Conservation (phyloP, 495 filamentous ascomycete genomes). For the Tetracladium setigerum region DNA sequence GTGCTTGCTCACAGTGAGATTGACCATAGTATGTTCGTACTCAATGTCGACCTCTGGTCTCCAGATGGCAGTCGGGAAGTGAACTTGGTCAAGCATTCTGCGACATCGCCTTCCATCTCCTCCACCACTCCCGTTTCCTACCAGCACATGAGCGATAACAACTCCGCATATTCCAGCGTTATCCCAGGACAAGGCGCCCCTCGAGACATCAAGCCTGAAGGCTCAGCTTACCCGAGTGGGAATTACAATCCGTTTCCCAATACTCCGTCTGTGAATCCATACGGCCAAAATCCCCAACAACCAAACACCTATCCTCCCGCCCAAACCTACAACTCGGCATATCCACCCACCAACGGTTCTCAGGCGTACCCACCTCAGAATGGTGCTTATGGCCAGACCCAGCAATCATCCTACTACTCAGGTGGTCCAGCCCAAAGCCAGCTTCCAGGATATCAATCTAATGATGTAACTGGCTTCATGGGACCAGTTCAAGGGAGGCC, state of each 20-base stretch:
- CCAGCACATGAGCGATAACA: conserved; percentile 30
- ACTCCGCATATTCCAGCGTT: conserved; percentile 5
- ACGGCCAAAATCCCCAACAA: conserved; percentile 3
- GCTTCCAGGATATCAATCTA: background rate
- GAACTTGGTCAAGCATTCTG: conserved; percentile 85
- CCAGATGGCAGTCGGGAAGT: conserved; percentile 80
- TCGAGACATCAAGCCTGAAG: conserved; percentile 1
- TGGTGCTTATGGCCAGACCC: conserved; percentile 8
- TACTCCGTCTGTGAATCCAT: conserved; percentile 12
- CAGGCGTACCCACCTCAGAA: conserved; percentile 15
- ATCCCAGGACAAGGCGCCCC: background rate
- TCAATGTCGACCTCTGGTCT: conserved; percentile 90
- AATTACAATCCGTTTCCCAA: conserved; percentile 18
- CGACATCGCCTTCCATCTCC: conserved; percentile 82
- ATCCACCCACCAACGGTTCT: conserved; percentile 5
- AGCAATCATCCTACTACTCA: conserved; percentile 3
- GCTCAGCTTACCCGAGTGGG: background rate
- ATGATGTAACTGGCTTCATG: too few species aligned
- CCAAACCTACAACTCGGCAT: conserved; percentile 1
- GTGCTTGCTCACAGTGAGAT: conserved; percentile 42
- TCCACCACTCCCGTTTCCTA: conserved; percentile 74
- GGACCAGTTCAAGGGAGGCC: conserved; percentile 4
- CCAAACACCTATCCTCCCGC: background rate
- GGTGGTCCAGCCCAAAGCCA: background rate
- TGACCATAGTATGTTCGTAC: conserved; percentile 83